Percentiles rank a stretch among this genome's conserved stretches.
Evolutionary conservation across 1,139 yeast species (phyloP).

Genomic region (Suhomyces taliae): DNA sequence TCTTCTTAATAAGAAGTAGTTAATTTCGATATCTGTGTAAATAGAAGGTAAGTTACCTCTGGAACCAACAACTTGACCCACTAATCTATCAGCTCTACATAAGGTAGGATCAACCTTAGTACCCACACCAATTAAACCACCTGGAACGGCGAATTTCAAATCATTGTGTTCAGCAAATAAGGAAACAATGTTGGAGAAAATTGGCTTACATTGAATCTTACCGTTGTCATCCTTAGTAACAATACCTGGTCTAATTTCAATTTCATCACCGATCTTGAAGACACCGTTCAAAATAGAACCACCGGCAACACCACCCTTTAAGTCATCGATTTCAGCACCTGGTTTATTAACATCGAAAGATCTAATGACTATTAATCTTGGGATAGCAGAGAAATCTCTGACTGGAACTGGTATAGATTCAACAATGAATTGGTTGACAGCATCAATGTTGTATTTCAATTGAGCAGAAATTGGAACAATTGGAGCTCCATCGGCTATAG

Average conservation of each 20-base stretch:
- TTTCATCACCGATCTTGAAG: slow-evolving; percentile 94
- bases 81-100: slow-evolving; percentile 98
- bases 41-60: slow-evolving; percentile 94
- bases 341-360: slow-evolving; percentile 99
- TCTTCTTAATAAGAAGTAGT: slow-evolving; percentile 94
- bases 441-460: slow-evolving; percentile 96
- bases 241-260: slow-evolving; percentile 98
- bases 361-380: slow-evolving; percentile 94
- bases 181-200: slow-evolving; percentile 89
- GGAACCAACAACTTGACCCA: slow-evolving; percentile 98
- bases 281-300: slow-evolving; percentile 98
- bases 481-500: slow-evolving; percentile 98
- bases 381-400: slow-evolving; percentile 91
- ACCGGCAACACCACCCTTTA: slow-evolving; percentile 99
- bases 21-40: slow-evolving; percentile 95
- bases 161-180: slow-evolving; percentile 97
- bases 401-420: slow-evolving; percentile 95
- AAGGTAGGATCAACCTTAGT: slow-evolving; percentile 98
- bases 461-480: slow-evolving; percentile 99
- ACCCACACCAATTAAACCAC: slow-evolving; percentile 99
- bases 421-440: slow-evolving; percentile 94
- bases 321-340: slow-evolving; percentile 95
- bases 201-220: slow-evolving; percentile 93
- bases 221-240: slow-evolving; percentile 94
- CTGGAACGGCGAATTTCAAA: slow-evolving; percentile 98